phyloP scores from a whole-genome alignment of 2,329 filamentous ascomycete genomes.

The Diaporthe destruens region DNA sequence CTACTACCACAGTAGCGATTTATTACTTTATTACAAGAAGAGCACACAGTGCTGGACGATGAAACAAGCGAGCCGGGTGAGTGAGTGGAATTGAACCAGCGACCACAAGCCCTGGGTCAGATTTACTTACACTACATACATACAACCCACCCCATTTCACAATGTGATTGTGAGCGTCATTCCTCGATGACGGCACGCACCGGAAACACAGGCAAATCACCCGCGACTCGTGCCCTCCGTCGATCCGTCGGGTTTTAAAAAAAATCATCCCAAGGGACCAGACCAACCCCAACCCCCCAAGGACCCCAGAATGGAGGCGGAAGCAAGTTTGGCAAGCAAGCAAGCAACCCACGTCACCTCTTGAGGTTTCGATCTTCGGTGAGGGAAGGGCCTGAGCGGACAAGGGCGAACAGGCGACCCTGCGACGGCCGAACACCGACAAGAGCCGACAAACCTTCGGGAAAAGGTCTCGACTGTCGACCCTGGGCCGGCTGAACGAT shows the following conservation, averaged over 20 bases:
- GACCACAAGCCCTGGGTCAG: no score
- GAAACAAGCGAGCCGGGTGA: no score
- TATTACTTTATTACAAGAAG: no score
- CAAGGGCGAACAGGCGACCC: not conserved
- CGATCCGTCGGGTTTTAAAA: constrained; percentile 18
- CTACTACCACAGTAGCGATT: no score
- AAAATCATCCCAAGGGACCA: not conserved
- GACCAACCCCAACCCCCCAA: not conserved
- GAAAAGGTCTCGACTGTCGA: no score
- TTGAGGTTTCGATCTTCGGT: not conserved
- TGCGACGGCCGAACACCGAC: no score
- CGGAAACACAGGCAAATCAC: not conserved
- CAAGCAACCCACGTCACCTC: constrained; percentile 21
- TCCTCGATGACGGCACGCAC: not conserved
- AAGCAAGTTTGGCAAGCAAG: no score
- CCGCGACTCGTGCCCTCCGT: constrained; percentile 13
- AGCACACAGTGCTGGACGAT: no score
- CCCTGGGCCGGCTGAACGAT: not conserved
- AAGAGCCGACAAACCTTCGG: no score
- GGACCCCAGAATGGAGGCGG: no score
- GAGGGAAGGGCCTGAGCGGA: not conserved
- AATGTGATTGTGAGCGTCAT: not conserved
- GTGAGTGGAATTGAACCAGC: no score
- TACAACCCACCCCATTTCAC: not conserved
- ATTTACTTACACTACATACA: no score